A percentile compares a stretch with the other conserved stretches of the same genome.
Conservation (phyloP, 148 eudicot genomes). For the Pouteria glomerata region DNA sequence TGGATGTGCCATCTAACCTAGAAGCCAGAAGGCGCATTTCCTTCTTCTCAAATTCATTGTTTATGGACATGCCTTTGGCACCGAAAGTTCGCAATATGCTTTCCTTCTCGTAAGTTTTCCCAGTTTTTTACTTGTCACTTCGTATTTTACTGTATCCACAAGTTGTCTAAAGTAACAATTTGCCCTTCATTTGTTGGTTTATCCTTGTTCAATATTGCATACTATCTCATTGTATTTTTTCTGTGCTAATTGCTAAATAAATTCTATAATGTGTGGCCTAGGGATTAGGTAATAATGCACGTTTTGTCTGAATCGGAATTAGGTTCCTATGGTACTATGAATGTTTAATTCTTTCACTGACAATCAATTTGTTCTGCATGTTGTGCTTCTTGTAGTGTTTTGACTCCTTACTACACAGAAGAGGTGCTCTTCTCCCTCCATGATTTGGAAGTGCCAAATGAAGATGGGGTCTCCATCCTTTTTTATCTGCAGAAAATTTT, state of each 20-base stretch:
- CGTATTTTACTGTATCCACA: background rate
- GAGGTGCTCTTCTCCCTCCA: constrained; percentile 78
- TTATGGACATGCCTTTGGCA: constrained; percentile 94
- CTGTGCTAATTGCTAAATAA: too few relatives aligned
- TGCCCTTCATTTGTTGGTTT: background rate
- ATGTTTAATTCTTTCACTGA: background rate
- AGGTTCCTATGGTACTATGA: background rate
- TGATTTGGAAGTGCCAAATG: constrained; percentile 72
- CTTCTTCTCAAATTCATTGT: constrained; percentile 94
- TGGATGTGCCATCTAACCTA: constrained; percentile 94
- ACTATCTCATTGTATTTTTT: too few relatives aligned
- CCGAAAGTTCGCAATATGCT: constrained; percentile 99
- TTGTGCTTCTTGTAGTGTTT: constrained; percentile 43
- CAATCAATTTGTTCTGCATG: background rate
- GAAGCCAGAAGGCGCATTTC: constrained; percentile 97
- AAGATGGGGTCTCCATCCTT: constrained; percentile 95
- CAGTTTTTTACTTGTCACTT: background rate
- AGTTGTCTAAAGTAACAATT: too few relatives aligned
- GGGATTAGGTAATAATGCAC: too few relatives aligned
- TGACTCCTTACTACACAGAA: constrained; percentile 92
- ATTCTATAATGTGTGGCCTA: too few relatives aligned
- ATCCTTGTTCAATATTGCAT: too few relatives aligned
- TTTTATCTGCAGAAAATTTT: constrained; percentile 95
- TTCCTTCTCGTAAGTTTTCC: constrained; percentile 80
- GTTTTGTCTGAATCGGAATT: too few relatives aligned